These are phyloP conservation scores for Hanseniaspora mollemarum DNA, from an alignment of 805 yeast genomes.

Conservation along the genomic window DNA sequence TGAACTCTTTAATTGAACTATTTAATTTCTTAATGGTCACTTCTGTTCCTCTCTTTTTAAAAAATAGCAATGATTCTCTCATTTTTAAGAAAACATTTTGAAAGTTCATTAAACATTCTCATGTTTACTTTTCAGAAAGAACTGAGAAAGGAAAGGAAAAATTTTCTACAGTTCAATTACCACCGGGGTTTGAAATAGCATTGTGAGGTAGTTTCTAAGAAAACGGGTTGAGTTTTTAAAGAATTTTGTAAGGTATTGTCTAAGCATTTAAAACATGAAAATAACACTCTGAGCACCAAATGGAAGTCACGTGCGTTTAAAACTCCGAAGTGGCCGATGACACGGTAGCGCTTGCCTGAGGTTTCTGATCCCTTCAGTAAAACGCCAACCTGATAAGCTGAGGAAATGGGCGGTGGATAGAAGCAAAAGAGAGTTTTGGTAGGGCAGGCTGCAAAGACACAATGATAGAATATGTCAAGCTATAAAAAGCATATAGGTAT, in stretches of 20 bases:
- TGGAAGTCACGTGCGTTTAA: background rate
- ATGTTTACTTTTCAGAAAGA: background rate
- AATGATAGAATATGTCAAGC: too few relatives aligned
- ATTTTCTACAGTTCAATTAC: too few relatives aligned
- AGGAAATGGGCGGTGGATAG: too few relatives aligned
- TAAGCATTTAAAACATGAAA: background rate
- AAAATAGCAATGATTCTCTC: background rate
- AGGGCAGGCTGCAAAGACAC: too few relatives aligned
- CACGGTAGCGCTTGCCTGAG: too few relatives aligned
- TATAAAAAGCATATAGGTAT: too few relatives aligned
- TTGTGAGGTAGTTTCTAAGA: background rate
- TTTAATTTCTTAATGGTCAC: conserved; percentile 6
- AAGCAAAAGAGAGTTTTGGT: too few relatives aligned
- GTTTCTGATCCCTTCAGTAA: too few relatives aligned
- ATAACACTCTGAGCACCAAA: background rate
- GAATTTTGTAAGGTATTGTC: background rate
- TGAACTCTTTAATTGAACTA: background rate
- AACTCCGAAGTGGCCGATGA: background rate
- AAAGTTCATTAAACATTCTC: too few relatives aligned
- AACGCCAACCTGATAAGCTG: too few relatives aligned
- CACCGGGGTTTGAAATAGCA: background rate
- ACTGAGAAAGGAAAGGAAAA: too few relatives aligned
- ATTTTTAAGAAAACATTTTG: too few relatives aligned
- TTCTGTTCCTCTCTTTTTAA: background rate
- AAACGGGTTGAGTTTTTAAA: background rate